Percentiles rank a stretch among this genome's conserved stretches.
phyloP scores from a whole-genome alignment of 2,329 filamentous ascomycete species.

The Chalaropsis thielavioides region DNA sequence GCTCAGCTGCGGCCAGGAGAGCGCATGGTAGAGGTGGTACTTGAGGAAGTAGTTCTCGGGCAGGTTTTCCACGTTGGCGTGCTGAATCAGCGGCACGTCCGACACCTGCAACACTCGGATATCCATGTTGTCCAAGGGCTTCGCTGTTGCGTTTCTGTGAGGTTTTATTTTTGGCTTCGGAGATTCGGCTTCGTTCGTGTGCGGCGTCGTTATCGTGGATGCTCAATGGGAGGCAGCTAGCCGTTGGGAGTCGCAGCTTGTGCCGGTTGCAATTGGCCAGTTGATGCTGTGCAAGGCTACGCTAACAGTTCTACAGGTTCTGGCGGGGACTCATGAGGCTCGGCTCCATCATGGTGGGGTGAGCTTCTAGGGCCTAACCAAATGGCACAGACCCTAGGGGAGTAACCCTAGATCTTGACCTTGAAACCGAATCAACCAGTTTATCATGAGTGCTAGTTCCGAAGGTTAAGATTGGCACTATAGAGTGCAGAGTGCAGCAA shows the following conservation, averaged over 20 bases:
- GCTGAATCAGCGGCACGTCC: constrained; percentile 85
- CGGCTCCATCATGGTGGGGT: constrained; percentile 7
- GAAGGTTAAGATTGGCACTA: too few relatives aligned
- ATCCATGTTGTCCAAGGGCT: constrained; percentile 47
- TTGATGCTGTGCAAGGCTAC: background rate
- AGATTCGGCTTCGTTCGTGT: background rate
- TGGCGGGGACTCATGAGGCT: constrained; percentile 4
- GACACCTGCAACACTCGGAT: constrained; percentile 73
- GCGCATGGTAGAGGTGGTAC: constrained; percentile 98
- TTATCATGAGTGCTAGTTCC: too few relatives aligned
- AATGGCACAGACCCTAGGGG: background rate
- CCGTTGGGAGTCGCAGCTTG: too few relatives aligned
- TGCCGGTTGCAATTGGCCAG: background rate
- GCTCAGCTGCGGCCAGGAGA: constrained; percentile 94
- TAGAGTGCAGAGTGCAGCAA: too few relatives aligned
- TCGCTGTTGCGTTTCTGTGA: background rate
- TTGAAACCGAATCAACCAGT: too few relatives aligned
- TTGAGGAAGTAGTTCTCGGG: constrained; percentile 99
- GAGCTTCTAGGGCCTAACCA: background rate
- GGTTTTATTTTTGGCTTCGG: background rate
- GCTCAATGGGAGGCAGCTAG: background rate
- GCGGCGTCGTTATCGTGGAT: background rate
- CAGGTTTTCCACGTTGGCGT: constrained; percentile 96
- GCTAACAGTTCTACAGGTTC: background rate
- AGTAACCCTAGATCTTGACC: too few relatives aligned